Evolutionary conservation across 805 yeast genomes (phyloP).

Genomic region (Clavispora santaluciae): DNA sequence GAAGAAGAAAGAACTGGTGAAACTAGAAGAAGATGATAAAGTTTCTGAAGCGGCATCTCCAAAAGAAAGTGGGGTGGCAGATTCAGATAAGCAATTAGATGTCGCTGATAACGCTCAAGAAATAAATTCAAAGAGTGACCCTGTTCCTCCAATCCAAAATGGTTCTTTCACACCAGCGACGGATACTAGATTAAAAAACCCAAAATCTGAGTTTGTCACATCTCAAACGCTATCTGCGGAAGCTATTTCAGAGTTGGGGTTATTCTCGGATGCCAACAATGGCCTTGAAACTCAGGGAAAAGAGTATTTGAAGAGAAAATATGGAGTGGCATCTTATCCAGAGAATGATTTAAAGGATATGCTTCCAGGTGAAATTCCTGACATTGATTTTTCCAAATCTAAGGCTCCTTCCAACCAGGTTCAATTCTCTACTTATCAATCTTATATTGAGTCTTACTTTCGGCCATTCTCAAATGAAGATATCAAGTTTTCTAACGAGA

Average conservation of each 20-base stretch:
- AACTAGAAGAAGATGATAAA: slow-evolving; percentile 7
- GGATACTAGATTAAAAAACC: slow-evolving; percentile 61
- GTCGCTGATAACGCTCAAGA: slow-evolving; percentile 12
- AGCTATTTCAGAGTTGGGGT: slow-evolving; percentile 55
- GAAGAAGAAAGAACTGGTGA: slow-evolving; percentile 3
- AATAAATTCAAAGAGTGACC: slow-evolving; percentile 26
- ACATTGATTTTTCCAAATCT: slow-evolving; percentile 74
- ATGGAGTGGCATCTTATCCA: slow-evolving; percentile 90
- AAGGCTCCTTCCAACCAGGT: slow-evolving; percentile 79
- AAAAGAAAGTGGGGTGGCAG: slow-evolving; percentile 4
- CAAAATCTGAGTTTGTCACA: slow-evolving; percentile 70
- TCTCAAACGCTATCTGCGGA: slow-evolving; percentile 65
- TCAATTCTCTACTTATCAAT: slow-evolving; percentile 80
- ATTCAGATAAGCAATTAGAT: slow-evolving; percentile 4
- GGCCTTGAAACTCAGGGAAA: slow-evolving; percentile 65
- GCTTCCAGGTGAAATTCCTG: slow-evolving; percentile 86
- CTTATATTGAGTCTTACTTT: slow-evolving; percentile 82
- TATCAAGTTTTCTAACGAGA: slow-evolving; percentile 61
- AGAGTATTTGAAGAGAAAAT: slow-evolving; percentile 68
- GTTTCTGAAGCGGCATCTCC: slow-evolving; percentile 5
- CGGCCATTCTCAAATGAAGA: slow-evolving; percentile 79
- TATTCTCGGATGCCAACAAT: slow-evolving; percentile 56
- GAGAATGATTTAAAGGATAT: slow-evolving; percentile 64
- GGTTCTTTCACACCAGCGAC: slow-evolving; percentile 46
- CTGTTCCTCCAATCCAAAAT: slow-evolving; percentile 43